Evolutionary conservation across 2,329 filamentous ascomycete genomes (phyloP), one percentile per base, ranked within the genome.

Genomic region (Colletotrichum incanum): DNA sequence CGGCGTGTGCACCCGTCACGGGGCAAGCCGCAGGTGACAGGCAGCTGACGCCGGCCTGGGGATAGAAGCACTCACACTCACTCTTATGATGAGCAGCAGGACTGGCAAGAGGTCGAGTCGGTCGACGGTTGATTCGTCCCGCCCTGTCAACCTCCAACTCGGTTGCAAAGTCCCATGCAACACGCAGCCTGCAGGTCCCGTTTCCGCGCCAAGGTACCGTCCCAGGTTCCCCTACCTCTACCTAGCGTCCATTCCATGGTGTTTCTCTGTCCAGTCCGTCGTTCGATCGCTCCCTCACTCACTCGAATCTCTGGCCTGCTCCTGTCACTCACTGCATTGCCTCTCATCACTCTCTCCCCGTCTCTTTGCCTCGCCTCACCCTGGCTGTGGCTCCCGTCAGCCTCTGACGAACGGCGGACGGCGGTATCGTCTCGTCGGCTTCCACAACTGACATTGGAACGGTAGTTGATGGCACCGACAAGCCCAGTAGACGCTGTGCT

Each of bases 111-210:
- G 18, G 23, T 60, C 55, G 56, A 59, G 23, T 28, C 56, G 39
- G 28, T 50, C 59, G 39, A 23, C 45, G 11, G 37, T 52, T 58
- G 37, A 58, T 58, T 60, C 41, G 58, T 45, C 37, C 50, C 23
- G 50, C 39, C 43, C 55, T 54, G 54, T 72, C 65, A 69, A 69
- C 65, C 59, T 72, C 65, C 59, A 63, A 72, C 65, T 69, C 65
- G 65, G 54, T 52, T 69, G 47, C 54, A 34, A 45, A 47, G 23
- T 37, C 50, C 69, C 65, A 62, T 62, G 65, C 65, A 67, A 45
- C 54, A 55, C 62, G 62, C 65, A 41, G 52, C 65, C 65, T 72
- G 65, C 70, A 72, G 70, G 70, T 72, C 70, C 70, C 60, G 47
- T 64, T 55, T 72, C 49, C 26, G 49, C 61, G 37, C 37, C 61